A percentile compares a stretch with the other conserved stretches of the same genome.
Evolutionary conservation across 805 yeast species (phyloP).

Genomic region (Wickerhamomyces strasburgensis): DNA sequence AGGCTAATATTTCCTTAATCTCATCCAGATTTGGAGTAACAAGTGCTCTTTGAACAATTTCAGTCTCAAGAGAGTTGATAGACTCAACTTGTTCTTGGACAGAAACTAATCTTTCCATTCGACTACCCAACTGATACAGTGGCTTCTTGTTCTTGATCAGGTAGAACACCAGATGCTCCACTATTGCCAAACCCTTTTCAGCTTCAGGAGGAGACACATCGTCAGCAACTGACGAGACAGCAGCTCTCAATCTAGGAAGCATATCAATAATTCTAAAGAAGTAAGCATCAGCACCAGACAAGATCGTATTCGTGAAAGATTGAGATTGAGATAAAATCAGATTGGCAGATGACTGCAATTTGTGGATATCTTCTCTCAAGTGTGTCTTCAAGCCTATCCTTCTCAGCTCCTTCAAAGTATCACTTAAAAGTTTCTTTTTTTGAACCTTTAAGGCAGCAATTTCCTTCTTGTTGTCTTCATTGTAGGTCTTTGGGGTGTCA

Average conservation of each 20-base stretch:
- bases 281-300: constrained; percentile 45
- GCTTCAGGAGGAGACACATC: constrained; percentile 75
- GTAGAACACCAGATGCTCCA: constrained; percentile 63
- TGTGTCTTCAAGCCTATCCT: constrained; percentile 70
- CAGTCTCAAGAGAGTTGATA: constrained; percentile 16
- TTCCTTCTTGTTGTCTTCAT: constrained; percentile 69
- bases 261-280: constrained; percentile 73
- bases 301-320: constrained; percentile 35
- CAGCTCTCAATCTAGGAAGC: constrained; percentile 69
- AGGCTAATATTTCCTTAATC: constrained; percentile 18
- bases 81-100: constrained; percentile 22
- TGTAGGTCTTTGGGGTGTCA: constrained; percentile 71
- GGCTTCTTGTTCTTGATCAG: constrained; percentile 52
- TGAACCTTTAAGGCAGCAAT: constrained; percentile 73
- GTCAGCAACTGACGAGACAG: constrained; percentile 54
- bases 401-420: constrained; percentile 66
- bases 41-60: constrained; percentile 14
- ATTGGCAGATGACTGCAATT: constrained; percentile 57
- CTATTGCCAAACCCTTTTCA: constrained; percentile 68
- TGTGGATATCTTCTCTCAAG: constrained; percentile 60
- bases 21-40: constrained; percentile 10
- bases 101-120: constrained; percentile 16
- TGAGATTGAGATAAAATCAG: constrained; percentile 52
- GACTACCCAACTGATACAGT: constrained; percentile 28
- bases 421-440: constrained; percentile 73